Base-by-base conservation (phyloP, 73 alveolate genomes). In the Breviolum minutum region DNA sequence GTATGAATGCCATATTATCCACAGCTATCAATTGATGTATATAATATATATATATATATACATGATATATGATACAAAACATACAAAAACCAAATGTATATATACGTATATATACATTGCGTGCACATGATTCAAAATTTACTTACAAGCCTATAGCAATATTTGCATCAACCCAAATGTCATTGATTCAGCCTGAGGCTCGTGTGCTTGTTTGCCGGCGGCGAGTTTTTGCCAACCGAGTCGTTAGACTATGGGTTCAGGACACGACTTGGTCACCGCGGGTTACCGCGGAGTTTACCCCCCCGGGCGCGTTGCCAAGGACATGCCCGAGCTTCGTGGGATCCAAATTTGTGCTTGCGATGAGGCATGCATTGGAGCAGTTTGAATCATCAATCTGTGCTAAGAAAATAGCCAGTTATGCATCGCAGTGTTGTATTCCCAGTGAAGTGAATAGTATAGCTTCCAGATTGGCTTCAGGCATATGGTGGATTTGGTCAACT, bases 171-270 rank as follows among this genome's bases (percentile, higher is more conserved):
- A 20, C 29, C 9, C 81, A 10, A 20, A 20, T 1, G 29, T 71
- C 81, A 71, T 8, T 20, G 26, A 20, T 71, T 40, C 54, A 40
- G 3, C 0, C 32, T 13, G 62, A 91, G 97, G 97, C 97, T 8
- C 97, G 97, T 2, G 97, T 91, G 32, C 85, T 91, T 26, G 87
- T 91, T 8, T 91, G 97, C 97, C 97, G 97, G 40, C 97, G 97
- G 13, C 97, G 97, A 8, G 77, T 91, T 22, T 91, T 91, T n/a
- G 97, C 97, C 89, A 91, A 91, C 64, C 97, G 97, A 30, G 97
- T 91, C 13, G 70, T 91, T 32, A 40, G 97, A 60, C 27, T 91
- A 13, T 91, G 97, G 97, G 88, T 91, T 32, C 88, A 91, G 97
- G 97, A 26, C 77, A 9, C 14, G 86, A 7, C 11, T 16, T 27